These are phyloP conservation scores for Neurospora sp. DNA, from an alignment of 495 filamentous ascomycete genomes.

Conservation along the genomic window DNA sequence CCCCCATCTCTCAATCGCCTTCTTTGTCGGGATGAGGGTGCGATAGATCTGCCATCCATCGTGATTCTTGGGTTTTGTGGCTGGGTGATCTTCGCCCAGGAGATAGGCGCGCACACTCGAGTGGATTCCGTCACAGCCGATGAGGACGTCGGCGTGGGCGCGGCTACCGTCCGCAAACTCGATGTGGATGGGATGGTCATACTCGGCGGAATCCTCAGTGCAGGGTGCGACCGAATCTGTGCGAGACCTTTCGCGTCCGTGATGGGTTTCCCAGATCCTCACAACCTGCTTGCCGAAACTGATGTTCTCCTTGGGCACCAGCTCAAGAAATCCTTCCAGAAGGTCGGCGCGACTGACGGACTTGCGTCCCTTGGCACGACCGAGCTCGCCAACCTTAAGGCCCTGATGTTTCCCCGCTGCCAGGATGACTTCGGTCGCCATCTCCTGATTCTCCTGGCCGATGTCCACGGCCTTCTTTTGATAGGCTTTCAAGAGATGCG, in stretches of 20 bases:
- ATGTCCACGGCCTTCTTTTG: constrained; percentile 24
- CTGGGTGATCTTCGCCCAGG: constrained; percentile 28
- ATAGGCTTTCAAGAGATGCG: constrained; percentile 25
- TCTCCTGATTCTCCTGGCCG: constrained; percentile 24
- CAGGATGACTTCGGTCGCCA: constrained; percentile 26
- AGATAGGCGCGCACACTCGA: constrained; percentile 29
- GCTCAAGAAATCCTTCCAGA: constrained; percentile 19
- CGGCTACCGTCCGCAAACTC: constrained; percentile 26
- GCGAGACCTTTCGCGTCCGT: not conserved
- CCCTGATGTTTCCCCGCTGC: constrained; percentile 22
- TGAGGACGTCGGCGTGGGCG: constrained; percentile 22
- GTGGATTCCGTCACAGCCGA: constrained; percentile 42
- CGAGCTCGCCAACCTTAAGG: constrained; percentile 25
- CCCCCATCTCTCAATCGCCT: constrained; percentile 22
- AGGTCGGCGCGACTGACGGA: constrained; percentile 28
- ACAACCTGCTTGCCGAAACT: constrained; percentile 23
- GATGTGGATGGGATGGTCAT: constrained; percentile 12
- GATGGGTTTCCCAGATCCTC: constrained; percentile 10
- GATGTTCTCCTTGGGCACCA: constrained; percentile 17
- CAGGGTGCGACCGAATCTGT: not conserved
- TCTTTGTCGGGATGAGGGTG: constrained; percentile 24
- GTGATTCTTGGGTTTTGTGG: constrained; percentile 29
- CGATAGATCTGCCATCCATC: constrained; percentile 36
- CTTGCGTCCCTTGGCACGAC: constrained; percentile 29
- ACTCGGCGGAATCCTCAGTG: not conserved